These are phyloP conservation scores for Gamarada debralockiae DNA, from an alignment of 495 filamentous ascomycete genomes.

Conservation along the genomic window DNA sequence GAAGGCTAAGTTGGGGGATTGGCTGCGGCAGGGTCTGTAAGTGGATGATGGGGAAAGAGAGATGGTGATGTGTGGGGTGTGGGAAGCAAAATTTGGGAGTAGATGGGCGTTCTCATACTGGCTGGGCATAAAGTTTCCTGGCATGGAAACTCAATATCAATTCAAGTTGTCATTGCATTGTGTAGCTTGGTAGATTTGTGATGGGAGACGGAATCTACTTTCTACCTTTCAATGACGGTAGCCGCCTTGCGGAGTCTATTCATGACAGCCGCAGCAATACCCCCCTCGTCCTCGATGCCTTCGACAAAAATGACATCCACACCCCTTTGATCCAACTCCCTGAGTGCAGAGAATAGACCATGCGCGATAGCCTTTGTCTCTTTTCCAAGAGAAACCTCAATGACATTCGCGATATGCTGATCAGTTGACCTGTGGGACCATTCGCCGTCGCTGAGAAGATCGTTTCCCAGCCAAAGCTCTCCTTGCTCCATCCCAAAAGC, in stretches of 20 bases:
- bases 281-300: conserved; percentile 75
- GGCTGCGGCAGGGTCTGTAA: conserved; percentile 66
- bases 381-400: conserved; percentile 63
- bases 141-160: conserved; percentile 1
- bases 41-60: neutral
- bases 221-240: conserved; percentile 1
- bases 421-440: neutral
- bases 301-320: conserved; percentile 91
- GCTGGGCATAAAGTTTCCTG: conserved; percentile 13
- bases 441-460: conserved; percentile 8
- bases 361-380: conserved; percentile 72
- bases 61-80: neutral
- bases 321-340: conserved; percentile 73
- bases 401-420: conserved; percentile 31
- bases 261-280: conserved; percentile 93
- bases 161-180: too few species aligned
- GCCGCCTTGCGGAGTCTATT: conserved; percentile 84
- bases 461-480: conserved; percentile 22
- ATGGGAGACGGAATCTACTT: neutral
- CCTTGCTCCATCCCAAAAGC: conserved; percentile 28
- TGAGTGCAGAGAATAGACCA: conserved; percentile 79
- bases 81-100: neutral
- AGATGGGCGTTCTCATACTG: neutral
- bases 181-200: too few species aligned
- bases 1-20: conserved; percentile 85